phyloP scores from a whole-genome alignment of 2,329 filamentous ascomycete genomes.

The Colletotrichum horii region DNA sequence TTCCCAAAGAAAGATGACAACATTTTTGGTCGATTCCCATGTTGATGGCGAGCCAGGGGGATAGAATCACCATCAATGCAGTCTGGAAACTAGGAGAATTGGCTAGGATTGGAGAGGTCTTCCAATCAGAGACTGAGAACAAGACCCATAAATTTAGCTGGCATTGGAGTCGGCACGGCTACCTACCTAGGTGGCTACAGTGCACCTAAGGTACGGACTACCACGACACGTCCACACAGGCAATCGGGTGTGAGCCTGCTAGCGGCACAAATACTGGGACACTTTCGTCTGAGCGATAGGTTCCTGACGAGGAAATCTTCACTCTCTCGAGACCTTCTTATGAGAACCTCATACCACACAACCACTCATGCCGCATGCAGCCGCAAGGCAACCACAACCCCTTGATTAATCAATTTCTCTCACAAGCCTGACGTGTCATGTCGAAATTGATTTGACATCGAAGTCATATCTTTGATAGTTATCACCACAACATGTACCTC shows the following conservation, averaged over 20 bases:
- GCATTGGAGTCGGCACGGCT: background rate
- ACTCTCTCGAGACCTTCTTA: background rate
- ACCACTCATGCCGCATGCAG: background rate
- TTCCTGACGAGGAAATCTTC: conserved; percentile 7
- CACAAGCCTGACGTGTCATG: background rate
- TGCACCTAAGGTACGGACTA: background rate
- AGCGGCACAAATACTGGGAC: background rate
- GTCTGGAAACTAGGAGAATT: background rate
- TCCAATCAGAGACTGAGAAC: background rate
- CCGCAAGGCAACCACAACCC: background rate
- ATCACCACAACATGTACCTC: conserved; percentile 8
- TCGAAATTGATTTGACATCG: background rate
- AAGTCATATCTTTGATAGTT: background rate
- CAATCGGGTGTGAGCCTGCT: background rate
- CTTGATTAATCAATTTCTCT: background rate
- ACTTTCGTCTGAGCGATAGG: background rate
- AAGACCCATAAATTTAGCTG: background rate
- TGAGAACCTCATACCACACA: background rate
- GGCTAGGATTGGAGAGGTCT: background rate
- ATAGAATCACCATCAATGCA: background rate
- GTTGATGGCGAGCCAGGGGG: background rate
- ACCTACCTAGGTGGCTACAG: background rate
- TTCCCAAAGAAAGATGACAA: background rate
- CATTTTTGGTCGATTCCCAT: background rate
- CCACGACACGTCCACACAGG: background rate